These are phyloP conservation scores for Cinnamomum chago DNA, from an alignment of 164 flowering plant species.

Conservation along the genomic window DNA sequence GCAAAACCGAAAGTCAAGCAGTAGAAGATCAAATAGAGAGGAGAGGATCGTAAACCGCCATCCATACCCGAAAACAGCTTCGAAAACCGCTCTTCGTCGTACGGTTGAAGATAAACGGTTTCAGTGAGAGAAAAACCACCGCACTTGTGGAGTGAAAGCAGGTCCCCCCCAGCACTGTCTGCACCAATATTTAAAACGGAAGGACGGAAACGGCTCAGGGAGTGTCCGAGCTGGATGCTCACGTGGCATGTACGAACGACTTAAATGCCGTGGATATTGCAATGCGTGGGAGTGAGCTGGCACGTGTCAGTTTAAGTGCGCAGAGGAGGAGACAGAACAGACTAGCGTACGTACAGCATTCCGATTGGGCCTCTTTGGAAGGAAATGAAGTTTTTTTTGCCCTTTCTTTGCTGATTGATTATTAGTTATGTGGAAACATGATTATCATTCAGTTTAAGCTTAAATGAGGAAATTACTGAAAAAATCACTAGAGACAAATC, in stretches of 20 bases:
- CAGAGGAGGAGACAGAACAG: too few species aligned
- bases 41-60: background rate
- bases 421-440: too few species aligned
- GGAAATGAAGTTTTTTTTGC: too few species aligned
- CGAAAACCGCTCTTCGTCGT: constrained; percentile 1
- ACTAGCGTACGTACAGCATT: too few species aligned
- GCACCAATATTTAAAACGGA: background rate
- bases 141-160: background rate
- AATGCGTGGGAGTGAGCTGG: background rate
- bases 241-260: background rate
- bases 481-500: too few species aligned
- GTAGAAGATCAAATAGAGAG: background rate
- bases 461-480: too few species aligned
- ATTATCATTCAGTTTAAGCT: too few species aligned
- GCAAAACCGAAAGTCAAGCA: background rate
- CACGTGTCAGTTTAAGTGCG: background rate
- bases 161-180: background rate
- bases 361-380: too few species aligned
- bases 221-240: background rate
- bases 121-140: background rate
- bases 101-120: background rate
- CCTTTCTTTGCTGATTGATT: too few species aligned
- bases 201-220: background rate
- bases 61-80: background rate
- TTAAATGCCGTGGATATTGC: background rate